Percentiles rank a stretch among this genome's conserved stretches.
These are phyloP conservation scores for Clitopilus hobsonii DNA, from an alignment of 768 basidiomycete species.

Conservation along the genomic window DNA sequence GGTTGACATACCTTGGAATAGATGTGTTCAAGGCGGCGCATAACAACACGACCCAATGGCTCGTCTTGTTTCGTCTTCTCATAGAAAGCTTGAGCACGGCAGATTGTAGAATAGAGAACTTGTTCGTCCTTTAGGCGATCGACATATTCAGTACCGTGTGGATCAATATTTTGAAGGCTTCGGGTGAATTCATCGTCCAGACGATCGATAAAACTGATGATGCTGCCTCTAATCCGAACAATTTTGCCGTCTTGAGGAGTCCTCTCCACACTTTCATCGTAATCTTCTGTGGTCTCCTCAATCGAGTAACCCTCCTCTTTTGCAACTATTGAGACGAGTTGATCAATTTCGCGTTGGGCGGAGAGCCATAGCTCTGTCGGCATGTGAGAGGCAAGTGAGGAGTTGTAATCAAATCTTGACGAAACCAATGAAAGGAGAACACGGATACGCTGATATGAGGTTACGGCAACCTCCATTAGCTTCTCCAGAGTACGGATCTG, in stretches of 20 bases:
- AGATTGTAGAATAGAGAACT: conserved; percentile 88
- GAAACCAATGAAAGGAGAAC: conserved; percentile 92
- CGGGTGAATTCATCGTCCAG: conserved; percentile 98
- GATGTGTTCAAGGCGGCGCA: conserved; percentile 95
- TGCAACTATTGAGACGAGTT: conserved; percentile 76
- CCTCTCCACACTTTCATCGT: conserved; percentile 87
- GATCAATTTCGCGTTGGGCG: conserved; percentile 85
- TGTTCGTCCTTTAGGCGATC: conserved; percentile 96
- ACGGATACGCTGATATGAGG: conserved; percentile 89
- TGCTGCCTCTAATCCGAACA: conserved; percentile 88
- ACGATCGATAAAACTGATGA: conserved; percentile 95
- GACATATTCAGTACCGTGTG: conserved; percentile 98
- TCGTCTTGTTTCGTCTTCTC: conserved; percentile 76
- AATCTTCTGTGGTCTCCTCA: conserved; percentile 84
- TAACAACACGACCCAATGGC: conserved; percentile 80
- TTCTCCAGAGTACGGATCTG: conserved; percentile 90
- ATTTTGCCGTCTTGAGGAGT: conserved; percentile 69
- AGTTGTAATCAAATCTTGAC: conserved; percentile 95
- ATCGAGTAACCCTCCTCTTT: conserved; percentile 73
- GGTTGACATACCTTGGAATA: conserved; percentile 80
- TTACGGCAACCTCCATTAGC: conserved; percentile 78
- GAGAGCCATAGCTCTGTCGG: conserved; percentile 87
- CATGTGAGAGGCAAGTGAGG: conserved; percentile 82
- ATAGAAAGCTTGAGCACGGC: conserved; percentile 88
- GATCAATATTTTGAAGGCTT: conserved; percentile 96